A percentile compares a stretch with the other conserved stretches of the same genome.
These are phyloP conservation scores for Candida anutae DNA, from an alignment of 1,139 yeast genomes.

Conservation along the genomic window DNA sequence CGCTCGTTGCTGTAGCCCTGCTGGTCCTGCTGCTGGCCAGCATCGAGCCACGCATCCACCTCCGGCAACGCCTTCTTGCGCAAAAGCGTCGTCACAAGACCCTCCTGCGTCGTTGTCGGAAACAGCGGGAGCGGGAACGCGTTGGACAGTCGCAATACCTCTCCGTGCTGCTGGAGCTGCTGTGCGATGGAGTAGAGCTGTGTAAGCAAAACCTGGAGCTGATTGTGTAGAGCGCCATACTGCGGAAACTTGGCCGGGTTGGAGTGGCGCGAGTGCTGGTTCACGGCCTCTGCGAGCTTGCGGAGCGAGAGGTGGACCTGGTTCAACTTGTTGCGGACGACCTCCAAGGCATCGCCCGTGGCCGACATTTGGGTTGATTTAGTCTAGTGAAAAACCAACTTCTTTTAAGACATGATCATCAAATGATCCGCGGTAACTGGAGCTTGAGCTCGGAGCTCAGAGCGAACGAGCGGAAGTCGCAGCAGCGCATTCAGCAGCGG, in stretches of 20 bases:
- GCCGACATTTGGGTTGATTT: constrained; percentile 6
- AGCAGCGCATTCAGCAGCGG: constrained; percentile 29
- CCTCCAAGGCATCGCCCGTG: constrained; percentile 35
- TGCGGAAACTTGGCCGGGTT: constrained; percentile 31
- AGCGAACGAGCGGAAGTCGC: constrained; percentile 30
- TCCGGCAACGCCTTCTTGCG: constrained; percentile 87
- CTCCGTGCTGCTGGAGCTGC: constrained; percentile 56
- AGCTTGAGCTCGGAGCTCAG: constrained; percentile 36
- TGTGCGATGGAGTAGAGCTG: constrained; percentile 71
- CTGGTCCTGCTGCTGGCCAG: constrained; percentile 46
- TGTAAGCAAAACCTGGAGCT: constrained; percentile 73
- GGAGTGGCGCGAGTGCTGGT: constrained; percentile 33
- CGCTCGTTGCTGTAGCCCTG: neutral
- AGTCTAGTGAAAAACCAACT: neutral
- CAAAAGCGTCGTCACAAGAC: constrained; percentile 70
- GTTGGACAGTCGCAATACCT: constrained; percentile 54
- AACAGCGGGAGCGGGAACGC: constrained; percentile 78
- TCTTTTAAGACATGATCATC: neutral
- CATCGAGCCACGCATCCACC: constrained; percentile 76
- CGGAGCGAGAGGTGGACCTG: constrained; percentile 39
- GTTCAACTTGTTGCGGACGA: constrained; percentile 35
- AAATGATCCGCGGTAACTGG: constrained; percentile 38
- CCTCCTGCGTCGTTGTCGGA: constrained; percentile 80
- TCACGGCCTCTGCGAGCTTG: constrained; percentile 36
- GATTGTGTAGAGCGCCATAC: constrained; percentile 54